A percentile compares a stretch with the other conserved stretches of the same genome.
Conservation (phyloP, 352 stramenopile genomes). For the Globisporangium rhizosaccharum region DNA sequence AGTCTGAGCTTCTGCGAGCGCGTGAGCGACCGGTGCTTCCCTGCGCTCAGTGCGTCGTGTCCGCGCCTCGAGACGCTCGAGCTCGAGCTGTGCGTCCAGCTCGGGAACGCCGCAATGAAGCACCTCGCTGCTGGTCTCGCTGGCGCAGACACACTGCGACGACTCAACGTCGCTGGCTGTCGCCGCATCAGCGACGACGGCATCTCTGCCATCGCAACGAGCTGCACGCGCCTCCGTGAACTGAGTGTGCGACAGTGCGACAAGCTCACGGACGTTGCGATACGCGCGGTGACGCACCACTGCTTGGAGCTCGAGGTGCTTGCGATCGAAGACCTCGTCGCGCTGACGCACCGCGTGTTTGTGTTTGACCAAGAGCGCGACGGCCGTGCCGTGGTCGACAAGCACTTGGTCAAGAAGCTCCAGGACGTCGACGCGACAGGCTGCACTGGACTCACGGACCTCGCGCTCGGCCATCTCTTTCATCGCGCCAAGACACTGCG, state of each 20-base stretch:
- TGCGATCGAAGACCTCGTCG: conserved; percentile 77
- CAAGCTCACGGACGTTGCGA: conserved; percentile 73
- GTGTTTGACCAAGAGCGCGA: conserved; percentile 83
- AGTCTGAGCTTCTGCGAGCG: conserved; percentile 58
- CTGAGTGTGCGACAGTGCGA: conserved; percentile 82
- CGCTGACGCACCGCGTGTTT: conserved; percentile 71
- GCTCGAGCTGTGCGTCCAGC: conserved; percentile 58
- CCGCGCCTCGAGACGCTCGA: conserved; percentile 36
- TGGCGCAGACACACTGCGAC: conserved; percentile 43
- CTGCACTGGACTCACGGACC: conserved; percentile 68
- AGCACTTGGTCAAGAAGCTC: conserved; percentile 64
- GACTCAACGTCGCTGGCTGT: conserved; percentile 77
- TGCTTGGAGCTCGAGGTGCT: conserved; percentile 75
- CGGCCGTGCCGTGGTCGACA: conserved; percentile 69
- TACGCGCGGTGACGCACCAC: conserved; percentile 75
- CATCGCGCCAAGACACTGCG: conserved; percentile 50
- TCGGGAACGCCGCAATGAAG: conserved; percentile 50
- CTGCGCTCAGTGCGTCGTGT: conserved; percentile 45
- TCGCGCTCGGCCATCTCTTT: conserved; percentile 60
- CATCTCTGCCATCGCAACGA: conserved; percentile 55
- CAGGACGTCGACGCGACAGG: conserved; percentile 56
- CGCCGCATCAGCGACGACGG: conserved; percentile 74
- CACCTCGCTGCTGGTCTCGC: conserved; percentile 38
- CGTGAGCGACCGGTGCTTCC: conserved; percentile 59
- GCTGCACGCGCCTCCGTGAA: conserved; percentile 48